Conservation (phyloP, 352 stramenopile genomes). For the Phytopythium helicoides region DNA sequence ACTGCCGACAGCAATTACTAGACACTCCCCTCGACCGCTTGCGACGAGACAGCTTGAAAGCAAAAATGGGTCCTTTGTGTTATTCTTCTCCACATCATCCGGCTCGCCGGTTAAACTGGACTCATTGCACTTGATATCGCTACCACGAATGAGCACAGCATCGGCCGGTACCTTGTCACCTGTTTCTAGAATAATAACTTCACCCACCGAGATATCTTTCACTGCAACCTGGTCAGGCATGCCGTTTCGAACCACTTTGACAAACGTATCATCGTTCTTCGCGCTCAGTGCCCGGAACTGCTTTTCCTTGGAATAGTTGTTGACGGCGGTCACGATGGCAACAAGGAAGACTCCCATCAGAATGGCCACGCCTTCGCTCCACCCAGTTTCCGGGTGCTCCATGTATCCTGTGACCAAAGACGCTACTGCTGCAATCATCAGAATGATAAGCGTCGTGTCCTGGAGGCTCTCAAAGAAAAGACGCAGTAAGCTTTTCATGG, state of each 20-base stretch:
- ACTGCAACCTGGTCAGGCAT: conserved; percentile 70
- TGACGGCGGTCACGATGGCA: conserved; percentile 92
- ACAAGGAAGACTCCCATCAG: conserved; percentile 93
- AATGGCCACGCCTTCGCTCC: conserved; percentile 96
- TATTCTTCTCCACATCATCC: conserved; percentile 89
- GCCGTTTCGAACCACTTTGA: conserved; percentile 75
- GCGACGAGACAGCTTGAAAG: conserved; percentile 85
- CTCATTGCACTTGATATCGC: conserved; percentile 95
- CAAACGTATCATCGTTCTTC: conserved; percentile 86
- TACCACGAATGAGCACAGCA: conserved; percentile 88
- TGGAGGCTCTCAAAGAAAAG: conserved; percentile 89
- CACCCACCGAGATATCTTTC: conserved; percentile 70
- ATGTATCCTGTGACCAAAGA: conserved; percentile 83
- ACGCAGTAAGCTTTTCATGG: conserved; percentile 74
- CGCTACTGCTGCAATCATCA: conserved; percentile 84
- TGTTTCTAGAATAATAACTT: conserved; percentile 92
- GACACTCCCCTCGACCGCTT: conserved; percentile 65
- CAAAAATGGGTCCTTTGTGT: conserved; percentile 73
- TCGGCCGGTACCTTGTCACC: conserved; percentile 95
- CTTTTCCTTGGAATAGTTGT: conserved; percentile 96
- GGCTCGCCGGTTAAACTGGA: conserved; percentile 96
- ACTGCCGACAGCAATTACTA: conserved; percentile 81
- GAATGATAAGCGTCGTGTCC: conserved; percentile 89
- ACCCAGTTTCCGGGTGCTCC: conserved; percentile 79
- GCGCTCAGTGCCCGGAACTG: conserved; percentile 86